phyloP scores from a whole-genome alignment of 164 flowering plant genomes.

The Aristolochia contorta region DNA sequence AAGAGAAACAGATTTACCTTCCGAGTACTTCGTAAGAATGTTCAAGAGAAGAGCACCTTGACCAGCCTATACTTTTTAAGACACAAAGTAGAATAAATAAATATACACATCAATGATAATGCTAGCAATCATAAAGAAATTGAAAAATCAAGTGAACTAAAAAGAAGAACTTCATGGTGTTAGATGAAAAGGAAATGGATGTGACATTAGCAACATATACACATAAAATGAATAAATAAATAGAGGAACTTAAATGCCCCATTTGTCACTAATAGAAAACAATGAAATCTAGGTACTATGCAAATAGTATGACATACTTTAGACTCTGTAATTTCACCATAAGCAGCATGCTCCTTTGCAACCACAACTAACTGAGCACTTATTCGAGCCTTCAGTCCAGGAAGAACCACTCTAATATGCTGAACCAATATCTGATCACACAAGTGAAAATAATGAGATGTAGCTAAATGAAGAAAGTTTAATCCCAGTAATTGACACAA shows the following conservation, averaged over 20 bases:
- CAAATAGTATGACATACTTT: conserved; percentile 36
- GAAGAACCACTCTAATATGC: conserved; percentile 78
- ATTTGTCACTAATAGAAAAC: no score
- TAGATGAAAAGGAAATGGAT: no score
- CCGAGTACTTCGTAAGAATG: conserved; percentile 82
- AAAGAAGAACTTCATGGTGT: no score
- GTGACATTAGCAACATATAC: no score
- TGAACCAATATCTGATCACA: conserved; percentile 70
- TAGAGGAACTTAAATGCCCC: no score
- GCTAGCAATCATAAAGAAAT: no score
- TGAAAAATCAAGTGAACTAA: no score
- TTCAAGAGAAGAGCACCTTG: conserved; percentile 87
- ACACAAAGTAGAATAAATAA: no score
- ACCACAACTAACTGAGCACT: conserved; percentile 66
- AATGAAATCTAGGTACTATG: not conserved
- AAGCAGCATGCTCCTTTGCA: conserved; percentile 95
- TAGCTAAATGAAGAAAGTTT: not conserved
- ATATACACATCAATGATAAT: no score
- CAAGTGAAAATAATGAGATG: conserved; percentile 2
- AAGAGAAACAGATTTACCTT: conserved; percentile 39
- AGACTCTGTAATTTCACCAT: conserved; percentile 89
- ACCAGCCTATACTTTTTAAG: conserved; percentile 50
- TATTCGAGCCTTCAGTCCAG: conserved; percentile 73
- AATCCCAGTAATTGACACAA: no score
- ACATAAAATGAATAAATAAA: no score